A percentile compares a stretch with the other conserved stretches of the same genome.
These are phyloP conservation scores for Curvularia verruculosa DNA, from an alignment of 2,329 filamentous ascomycete species.

Conservation along the genomic window DNA sequence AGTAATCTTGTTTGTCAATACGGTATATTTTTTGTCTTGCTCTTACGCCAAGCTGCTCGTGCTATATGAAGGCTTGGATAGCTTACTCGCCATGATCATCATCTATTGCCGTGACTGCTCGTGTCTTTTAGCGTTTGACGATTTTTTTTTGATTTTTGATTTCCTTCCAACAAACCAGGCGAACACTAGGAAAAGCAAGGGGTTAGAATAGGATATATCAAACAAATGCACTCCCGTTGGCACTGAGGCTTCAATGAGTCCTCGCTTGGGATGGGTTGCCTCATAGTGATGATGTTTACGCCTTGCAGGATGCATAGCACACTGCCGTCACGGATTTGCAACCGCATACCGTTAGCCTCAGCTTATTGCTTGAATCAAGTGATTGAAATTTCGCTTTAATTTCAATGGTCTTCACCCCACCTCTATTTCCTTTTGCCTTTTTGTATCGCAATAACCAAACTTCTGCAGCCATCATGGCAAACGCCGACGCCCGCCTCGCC, in stretches of 20 bases:
- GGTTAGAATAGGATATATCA: not conserved
- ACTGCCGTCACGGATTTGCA: not conserved
- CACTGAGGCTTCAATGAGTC: conserved; percentile 14
- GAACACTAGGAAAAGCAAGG: conserved; percentile 3
- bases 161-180: conserved; percentile 2
- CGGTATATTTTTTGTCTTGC: not conserved
- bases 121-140: conserved; percentile 3
- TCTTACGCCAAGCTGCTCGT: not conserved
- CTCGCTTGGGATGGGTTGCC: not conserved
- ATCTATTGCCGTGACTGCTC: conserved; percentile 3
- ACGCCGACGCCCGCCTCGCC: not conserved
- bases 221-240: not conserved
- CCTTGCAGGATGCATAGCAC: not conserved
- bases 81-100: not conserved
- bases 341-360: not conserved
- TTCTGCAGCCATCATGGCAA: not conserved
- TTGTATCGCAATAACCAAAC: not conserved
- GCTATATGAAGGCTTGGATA: not conserved
- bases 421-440: not conserved
- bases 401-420: not conserved
- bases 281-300: not conserved
- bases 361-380: not conserved
- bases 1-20: not conserved
- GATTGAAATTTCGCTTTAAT: not conserved
- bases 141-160: not conserved